Base-by-base conservation (phyloP, 768 basidiomycete genomes). In the Amanita rubescens region DNA sequence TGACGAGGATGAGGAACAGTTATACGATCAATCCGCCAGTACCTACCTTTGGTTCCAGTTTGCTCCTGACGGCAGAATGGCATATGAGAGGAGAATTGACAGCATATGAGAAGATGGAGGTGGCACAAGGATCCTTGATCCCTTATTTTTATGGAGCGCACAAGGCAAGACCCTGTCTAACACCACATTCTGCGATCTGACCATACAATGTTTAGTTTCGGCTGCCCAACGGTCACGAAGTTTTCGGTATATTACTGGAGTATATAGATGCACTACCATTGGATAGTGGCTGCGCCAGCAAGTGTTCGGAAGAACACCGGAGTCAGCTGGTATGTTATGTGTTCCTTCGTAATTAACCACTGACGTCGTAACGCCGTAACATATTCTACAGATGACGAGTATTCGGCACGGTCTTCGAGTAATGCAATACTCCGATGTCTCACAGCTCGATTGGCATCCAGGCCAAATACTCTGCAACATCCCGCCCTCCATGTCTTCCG, bases 131-230 rank as follows among this genome's bases (percentile, higher is more conserved):
- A 37, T 55, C 55, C 11, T 44, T 43, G 20, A 51, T 56, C 39
- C 55, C 55, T 56, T 46, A 52, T 37, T 56, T 42, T 41, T 56
- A 56, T 48, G 55, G 55, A 51, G 49, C 55, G 24, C 55, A 56
- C 43, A 25, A 52, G 50, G 55, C 37, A 45, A 42, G 49, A 24
- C 5, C 35, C 25, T 32, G 37, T 41, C 38, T 51, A 52, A 33
- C 20, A n/a, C 47, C 14, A 39, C 42, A 52, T 38, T 42, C 22
- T 32, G 51, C 44, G 32, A 41, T 42, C 42, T 22, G 19, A 24
- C 38, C 8, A 45, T 52, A 37, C 3, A 25, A 37, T 22, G 22
- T 52, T 35, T 44, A 56, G 55, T 56, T 56, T 48, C 50, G 37
- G 50, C 51, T 56, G 32, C 46, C 55, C 9, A 56, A 56, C 27